A percentile compares a stretch with the other conserved stretches of the same genome.
Evolutionary conservation across 306 rosid species (phyloP).

Genomic region (Cicer judaicum): DNA sequence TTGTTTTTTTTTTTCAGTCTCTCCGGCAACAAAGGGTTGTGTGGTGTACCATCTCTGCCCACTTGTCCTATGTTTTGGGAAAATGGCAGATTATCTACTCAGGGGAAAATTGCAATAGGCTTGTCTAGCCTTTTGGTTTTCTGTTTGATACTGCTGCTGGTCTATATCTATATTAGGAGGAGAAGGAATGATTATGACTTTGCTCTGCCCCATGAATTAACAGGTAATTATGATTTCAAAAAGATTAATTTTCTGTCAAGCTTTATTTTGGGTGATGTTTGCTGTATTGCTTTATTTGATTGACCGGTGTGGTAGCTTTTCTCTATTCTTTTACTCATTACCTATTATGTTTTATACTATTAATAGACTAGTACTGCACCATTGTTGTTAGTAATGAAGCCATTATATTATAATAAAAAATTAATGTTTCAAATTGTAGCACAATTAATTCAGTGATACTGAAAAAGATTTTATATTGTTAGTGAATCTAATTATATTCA

Average conservation of each 20-base stretch:
- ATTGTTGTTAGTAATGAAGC: no score
- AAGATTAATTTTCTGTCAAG: constrained; percentile 22
- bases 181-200: constrained; percentile 86
- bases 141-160: constrained; percentile 60
- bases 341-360: not conserved
- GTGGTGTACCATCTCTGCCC: constrained; percentile 82
- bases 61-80: constrained; percentile 87
- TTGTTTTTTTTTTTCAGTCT: constrained; percentile 59
- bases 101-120: constrained; percentile 81
- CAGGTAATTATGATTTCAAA: constrained; percentile 66
- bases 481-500: no score
- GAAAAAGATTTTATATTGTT: no score
- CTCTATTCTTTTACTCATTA: not conserved
- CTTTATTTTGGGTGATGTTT: not conserved
- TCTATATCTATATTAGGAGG: constrained; percentile 77
- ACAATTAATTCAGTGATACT: no score
- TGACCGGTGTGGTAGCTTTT: not conserved
- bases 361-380: no score
- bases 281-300: constrained; percentile 1
- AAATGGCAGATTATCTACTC: constrained; percentile 70
- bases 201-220: constrained; percentile 85
- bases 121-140: constrained; percentile 62
- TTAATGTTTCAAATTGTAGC: no score
- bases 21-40: constrained; percentile 79
- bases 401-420: no score